A percentile compares a stretch with the other conserved stretches of the same genome.
These are phyloP conservation scores for Leccinellum albellum DNA, from an alignment of 768 basidiomycete genomes.

Conservation along the genomic window DNA sequence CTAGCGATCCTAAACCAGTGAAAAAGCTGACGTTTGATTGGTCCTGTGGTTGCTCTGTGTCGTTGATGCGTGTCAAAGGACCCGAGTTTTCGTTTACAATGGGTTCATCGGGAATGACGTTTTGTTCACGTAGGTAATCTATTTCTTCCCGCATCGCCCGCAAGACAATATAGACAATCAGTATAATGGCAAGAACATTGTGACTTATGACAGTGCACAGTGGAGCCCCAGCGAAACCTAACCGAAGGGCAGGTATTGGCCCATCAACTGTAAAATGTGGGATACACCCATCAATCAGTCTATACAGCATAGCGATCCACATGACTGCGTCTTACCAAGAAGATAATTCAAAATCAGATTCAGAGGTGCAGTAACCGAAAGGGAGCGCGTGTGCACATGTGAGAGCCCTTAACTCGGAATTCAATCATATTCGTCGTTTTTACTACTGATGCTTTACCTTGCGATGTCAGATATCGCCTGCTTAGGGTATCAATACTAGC, in stretches of 20 bases:
- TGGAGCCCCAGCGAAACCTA: conserved; percentile 26
- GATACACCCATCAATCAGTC: not conserved
- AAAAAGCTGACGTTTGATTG: conserved; percentile 6
- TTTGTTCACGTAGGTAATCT: conserved; percentile 8
- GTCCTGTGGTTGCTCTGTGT: not conserved
- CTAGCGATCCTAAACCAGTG: conserved; percentile 13
- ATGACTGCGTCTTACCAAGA: conserved; percentile 14
- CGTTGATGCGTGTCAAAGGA: not conserved
- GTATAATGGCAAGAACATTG: conserved; percentile 17
- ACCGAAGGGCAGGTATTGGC: conserved; percentile 23
- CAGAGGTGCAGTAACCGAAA: conserved; percentile 21
- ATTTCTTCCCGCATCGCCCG: conserved; percentile 19
- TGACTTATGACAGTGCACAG: conserved; percentile 28
- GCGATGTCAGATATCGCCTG: conserved; percentile 22
- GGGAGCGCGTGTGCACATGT: conserved; percentile 17
- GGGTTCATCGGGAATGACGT: conserved; percentile 10
- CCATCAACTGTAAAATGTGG: conserved; percentile 16
- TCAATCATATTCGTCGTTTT: not conserved
- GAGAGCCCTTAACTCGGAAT: conserved; percentile 20
- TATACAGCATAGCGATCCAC: not conserved
- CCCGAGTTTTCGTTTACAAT: not conserved
- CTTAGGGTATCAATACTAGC: not conserved
- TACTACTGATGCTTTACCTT: conserved; percentile 7
- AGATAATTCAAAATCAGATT: conserved; percentile 25
- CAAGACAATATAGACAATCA: conserved; percentile 23